Evolutionary conservation across 176 grass and related monocot species (phyloP), one percentile per base, ranked within the genome.

Genomic region (Stipa capillata): DNA sequence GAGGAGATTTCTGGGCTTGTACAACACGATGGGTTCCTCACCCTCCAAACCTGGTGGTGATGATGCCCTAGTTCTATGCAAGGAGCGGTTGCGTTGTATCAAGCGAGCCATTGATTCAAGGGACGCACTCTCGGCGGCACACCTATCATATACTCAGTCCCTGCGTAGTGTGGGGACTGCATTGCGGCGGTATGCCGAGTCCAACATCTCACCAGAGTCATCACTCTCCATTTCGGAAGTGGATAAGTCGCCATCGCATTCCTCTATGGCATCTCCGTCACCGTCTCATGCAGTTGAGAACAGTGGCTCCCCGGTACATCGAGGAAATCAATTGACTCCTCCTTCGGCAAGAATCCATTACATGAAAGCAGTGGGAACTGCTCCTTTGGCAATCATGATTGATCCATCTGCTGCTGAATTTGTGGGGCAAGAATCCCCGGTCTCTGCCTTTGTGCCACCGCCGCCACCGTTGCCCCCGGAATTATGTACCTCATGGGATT

Each of bases 191-290:
- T 93, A 87, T 70, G 87, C 86, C 0, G 96, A 99, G 72, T 75
- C 95, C 32, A 92, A 94, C 59, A 75, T 91, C 35, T 84, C 83
- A 56, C 88, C 83, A 18, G 92, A 93, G 47, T 87, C 90, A 32
- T 86, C 92, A 17, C 51, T 99, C 15, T 93, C 92, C 51, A 88
- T 89, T 85, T 95, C 96, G 57, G 92, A 99, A 80, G 80, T 84
- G 2, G 92, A 94, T 42, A 98, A 94, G 69, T 98, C 95, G 8
- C 95, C 92, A 17, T 89, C 88, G 0, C 96, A 93, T 72, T 99
- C 92, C 56, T 99, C 96, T 48, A 85, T 86, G 78, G 92, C 92
- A 35, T 94, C 90, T 18, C 87, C 96, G 1, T 99, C 96, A 1
- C 96, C 96, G 78, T 89, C 92, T 5, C 83, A 60, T 48, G 89